These are phyloP conservation scores for Sideroxylon spinosum DNA, from an alignment of 179 eudicot species.

Conservation along the genomic window DNA sequence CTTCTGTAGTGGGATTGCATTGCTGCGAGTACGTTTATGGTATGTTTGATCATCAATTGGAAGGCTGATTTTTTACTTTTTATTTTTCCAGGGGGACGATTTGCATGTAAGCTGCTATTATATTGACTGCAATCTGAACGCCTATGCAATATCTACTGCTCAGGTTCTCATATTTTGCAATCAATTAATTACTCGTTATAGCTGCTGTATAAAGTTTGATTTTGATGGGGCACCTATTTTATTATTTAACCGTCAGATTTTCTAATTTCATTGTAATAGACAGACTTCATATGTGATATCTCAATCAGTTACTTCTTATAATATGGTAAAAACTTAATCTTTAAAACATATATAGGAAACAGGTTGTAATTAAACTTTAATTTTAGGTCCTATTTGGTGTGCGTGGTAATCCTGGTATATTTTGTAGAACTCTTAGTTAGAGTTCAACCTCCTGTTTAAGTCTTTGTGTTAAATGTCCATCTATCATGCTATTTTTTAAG, in stretches of 20 bases:
- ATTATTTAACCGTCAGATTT: not conserved
- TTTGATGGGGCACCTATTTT: not conserved
- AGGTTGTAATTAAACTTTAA: no score
- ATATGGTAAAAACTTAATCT: no score
- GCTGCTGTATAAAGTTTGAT: not conserved
- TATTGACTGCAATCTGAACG: slow-evolving; percentile 73
- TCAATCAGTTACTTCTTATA: not conserved
- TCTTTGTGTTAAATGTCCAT: no score
- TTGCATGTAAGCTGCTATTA: slow-evolving; percentile 80
- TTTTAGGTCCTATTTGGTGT: not conserved
- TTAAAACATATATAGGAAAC: no score
- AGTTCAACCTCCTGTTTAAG: no score
- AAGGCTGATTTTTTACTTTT: not conserved
- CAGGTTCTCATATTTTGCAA: slow-evolving; percentile 44
- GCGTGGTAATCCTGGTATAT: not conserved
- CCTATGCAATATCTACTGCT: slow-evolving; percentile 77
- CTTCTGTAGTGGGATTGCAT: not conserved
- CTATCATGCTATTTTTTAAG: not conserved
- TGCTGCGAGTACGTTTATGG: not conserved
- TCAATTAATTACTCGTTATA: not conserved
- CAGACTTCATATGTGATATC: not conserved
- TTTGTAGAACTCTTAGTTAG: no score
- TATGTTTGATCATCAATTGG: not conserved
- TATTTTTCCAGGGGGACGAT: slow-evolving; percentile 53
- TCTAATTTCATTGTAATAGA: not conserved